These are phyloP conservation scores for Dactylellina cionopaga DNA, from an alignment of 2,329 filamentous ascomycete genomes.

Conservation along the genomic window DNA sequence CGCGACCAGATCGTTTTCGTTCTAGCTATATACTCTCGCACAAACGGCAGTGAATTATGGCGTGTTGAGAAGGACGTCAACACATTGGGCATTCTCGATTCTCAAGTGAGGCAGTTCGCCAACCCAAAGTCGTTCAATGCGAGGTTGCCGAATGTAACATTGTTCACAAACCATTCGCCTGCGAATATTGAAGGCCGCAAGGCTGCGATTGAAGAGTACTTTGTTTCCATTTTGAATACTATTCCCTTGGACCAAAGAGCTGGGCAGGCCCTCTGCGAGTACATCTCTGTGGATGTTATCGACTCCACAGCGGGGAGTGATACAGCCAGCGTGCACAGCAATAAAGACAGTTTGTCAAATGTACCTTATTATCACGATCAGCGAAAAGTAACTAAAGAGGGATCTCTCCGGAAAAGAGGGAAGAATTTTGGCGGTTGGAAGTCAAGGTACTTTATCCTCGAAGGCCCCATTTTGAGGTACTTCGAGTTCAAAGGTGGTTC, in stretches of 20 bases:
- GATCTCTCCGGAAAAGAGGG: conserved; percentile 93
- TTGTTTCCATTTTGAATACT: conserved; percentile 85
- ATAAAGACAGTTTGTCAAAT: conserved; percentile 58
- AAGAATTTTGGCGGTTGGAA: conserved; percentile 99
- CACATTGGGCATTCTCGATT: conserved; percentile 82
- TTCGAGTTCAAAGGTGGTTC: conserved; percentile 90
- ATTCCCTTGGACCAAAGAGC: conserved; percentile 76
- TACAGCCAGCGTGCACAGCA: conserved; percentile 64
- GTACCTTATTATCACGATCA: conserved; percentile 60
- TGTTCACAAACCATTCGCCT: conserved; percentile 92
- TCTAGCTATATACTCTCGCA: conserved; percentile 81
- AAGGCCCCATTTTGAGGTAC: conserved; percentile 81
- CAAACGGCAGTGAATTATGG: conserved; percentile 83
- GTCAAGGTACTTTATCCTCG: conserved; percentile 74
- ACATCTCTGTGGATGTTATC: conserved; percentile 76
- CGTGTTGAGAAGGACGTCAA: conserved; percentile 89
- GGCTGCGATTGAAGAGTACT: conserved; percentile 81
- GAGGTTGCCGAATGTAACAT: conserved; percentile 80
- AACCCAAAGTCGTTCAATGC: conserved; percentile 71
- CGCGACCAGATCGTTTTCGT: conserved; percentile 72
- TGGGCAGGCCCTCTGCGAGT: conserved; percentile 84
- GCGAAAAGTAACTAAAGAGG: conserved; percentile 65
- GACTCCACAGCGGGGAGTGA: conserved; percentile 64
- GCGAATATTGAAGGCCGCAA: conserved; percentile 91
- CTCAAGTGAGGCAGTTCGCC: conserved; percentile 76